Base-by-base conservation (phyloP, 768 basidiomycete genomes). In the Lactifluus rugatus region DNA sequence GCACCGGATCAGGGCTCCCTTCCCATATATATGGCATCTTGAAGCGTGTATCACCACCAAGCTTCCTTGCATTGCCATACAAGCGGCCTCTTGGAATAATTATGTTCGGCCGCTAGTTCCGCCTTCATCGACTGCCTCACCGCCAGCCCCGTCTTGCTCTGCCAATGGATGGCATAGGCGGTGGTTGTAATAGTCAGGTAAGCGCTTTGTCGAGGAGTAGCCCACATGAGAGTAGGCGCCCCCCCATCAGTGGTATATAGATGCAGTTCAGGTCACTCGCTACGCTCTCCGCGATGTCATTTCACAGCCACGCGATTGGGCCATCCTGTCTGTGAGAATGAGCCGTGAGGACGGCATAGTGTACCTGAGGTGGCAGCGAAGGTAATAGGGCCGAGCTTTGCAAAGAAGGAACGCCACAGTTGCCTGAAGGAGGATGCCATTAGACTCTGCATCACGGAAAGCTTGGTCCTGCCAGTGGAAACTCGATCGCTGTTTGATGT, bases 301-400 rank as follows among this genome's bases (percentile, higher is more conserved):
- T 99, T 97, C 5, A 89, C 82, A 0, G 89, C 89, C 26, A 89
- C 86, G 5, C 71, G 75, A 58, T 78, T 82, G 1, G 78, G 74
- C 45, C 64, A 69, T 17, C 79, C 78, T 7, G 82, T 84, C 2
- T 83, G 80, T 3, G 81, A 81, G 25, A 71, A 14, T 71, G 63
- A 0, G 81, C 70, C 0, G 78, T 69, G 11, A 97, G 77, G 2
- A 80, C 73, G 0, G 89, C 95, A 0, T 67, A 72, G 66, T 99
- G 95, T 1, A 98, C 95, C 69, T 99, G 95, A 97, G 0, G 95
- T 95, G 0, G 93, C 89, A 1, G 94, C 94, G 64, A 96, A 92
- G 0, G 95, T 95, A 2, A 92, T 76, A 4, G 89, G 83, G 55
- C 87, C 81, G 69, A 98, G 96, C 0, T 79, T 76, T 1, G 72